Evolutionary conservation across 1,284 basidiomycete species (phyloP).

Genomic region (Melanopsichium pennsylvanicum): DNA sequence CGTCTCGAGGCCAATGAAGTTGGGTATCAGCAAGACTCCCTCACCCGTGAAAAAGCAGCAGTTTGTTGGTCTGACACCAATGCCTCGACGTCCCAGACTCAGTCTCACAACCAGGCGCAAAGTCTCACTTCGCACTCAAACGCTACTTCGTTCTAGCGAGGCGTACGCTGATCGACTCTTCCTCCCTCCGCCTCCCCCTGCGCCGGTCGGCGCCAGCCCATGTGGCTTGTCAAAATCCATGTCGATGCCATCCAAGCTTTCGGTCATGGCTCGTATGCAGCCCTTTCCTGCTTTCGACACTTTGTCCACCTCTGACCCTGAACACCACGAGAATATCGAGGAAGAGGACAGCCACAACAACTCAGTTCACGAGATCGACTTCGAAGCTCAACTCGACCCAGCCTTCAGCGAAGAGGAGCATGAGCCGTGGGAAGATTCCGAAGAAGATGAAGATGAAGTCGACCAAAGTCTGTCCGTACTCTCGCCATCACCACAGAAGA

Average conservation of each 20-base stretch:
- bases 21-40: slow-evolving; percentile 41
- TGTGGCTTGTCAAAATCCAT: slow-evolving; percentile 31
- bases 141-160: slow-evolving; percentile 42
- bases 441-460: slow-evolving; percentile 44
- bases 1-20: slow-evolving; percentile 10
- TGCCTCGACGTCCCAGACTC: slow-evolving; percentile 42
- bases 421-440: slow-evolving; percentile 16
- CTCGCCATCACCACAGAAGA: slow-evolving; percentile 12
- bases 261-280: slow-evolving; percentile 3
- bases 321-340: background rate
- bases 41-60: slow-evolving; percentile 40
- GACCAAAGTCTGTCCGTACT: slow-evolving; percentile 36
- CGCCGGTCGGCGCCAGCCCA: background rate
- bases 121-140: slow-evolving; percentile 45
- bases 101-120: slow-evolving; percentile 36
- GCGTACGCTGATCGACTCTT: slow-evolving; percentile 40
- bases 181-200: slow-evolving; percentile 34
- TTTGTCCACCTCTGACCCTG: slow-evolving; percentile 1
- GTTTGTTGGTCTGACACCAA: slow-evolving; percentile 34
- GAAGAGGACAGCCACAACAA: background rate
- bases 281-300: slow-evolving; percentile 6
- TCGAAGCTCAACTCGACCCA: slow-evolving; percentile 24
- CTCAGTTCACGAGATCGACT: background rate
- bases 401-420: slow-evolving; percentile 12
- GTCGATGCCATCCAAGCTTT: slow-evolving; percentile 39